A percentile compares a stretch with the other conserved stretches of the same genome.
Conservation (phyloP, 345 rosid genomes). For the Heritiera fomes region DNA sequence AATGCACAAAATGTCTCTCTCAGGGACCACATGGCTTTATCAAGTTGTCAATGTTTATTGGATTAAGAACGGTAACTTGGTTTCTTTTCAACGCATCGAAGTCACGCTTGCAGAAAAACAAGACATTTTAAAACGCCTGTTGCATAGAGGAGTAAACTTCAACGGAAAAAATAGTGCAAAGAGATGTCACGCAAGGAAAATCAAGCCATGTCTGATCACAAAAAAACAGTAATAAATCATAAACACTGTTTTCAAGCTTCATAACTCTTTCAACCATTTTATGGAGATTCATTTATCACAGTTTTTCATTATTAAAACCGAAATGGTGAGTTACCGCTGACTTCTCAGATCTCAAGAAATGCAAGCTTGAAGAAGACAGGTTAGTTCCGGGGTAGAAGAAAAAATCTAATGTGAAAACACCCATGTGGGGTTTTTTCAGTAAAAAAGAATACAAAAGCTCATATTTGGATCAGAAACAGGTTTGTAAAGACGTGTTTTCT, state of each 20-base stretch:
- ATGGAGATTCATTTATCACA: not conserved
- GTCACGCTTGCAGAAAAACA: constrained; percentile 4
- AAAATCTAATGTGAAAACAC: not conserved
- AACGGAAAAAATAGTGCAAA: not conserved
- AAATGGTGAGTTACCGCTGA: not conserved
- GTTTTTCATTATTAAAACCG: not conserved
- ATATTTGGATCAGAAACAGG: constrained; percentile 13
- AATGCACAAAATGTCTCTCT: constrained; percentile 13
- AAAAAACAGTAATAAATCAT: not conserved
- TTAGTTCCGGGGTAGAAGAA: not conserved
- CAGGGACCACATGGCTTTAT: constrained; percentile 26
- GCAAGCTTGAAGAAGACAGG: not conserved
- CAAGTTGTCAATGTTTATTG: constrained; percentile 22
- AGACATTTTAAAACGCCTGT: constrained; percentile 18
- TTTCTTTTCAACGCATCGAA: not conserved
- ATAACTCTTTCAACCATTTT: not conserved
- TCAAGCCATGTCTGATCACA: not conserved
- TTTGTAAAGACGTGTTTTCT: not conserved
- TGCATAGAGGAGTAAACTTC: constrained; percentile 16
- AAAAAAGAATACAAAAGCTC: not conserved
- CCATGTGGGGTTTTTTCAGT: not conserved
- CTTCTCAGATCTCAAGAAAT: constrained; percentile 1
- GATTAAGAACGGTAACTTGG: not conserved
- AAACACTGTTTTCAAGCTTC: constrained; percentile 19
- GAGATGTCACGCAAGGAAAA: constrained; percentile 25